A percentile compares a stretch with the other conserved stretches of the same genome.
phyloP scores from a whole-genome alignment of 148 eudicot species.

The Vaccinium darrowii region DNA sequence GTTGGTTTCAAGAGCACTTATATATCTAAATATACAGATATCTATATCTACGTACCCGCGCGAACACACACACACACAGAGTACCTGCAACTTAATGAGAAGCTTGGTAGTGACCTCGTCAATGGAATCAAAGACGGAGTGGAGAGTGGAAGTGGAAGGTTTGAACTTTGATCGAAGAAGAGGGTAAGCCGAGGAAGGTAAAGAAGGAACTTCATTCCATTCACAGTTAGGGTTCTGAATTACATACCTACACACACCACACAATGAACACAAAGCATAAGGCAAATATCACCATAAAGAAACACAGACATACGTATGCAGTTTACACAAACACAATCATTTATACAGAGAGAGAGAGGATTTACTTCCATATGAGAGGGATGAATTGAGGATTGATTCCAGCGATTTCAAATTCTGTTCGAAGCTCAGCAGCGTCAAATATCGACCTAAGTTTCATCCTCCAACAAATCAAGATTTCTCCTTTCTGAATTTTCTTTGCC shows the following conservation, averaged over 20 bases:
- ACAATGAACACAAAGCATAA: not conserved
- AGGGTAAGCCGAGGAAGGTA: slow-evolving; percentile 75
- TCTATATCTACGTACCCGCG: too few species aligned
- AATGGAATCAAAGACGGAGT: slow-evolving; percentile 55
- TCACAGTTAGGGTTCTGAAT: slow-evolving; percentile 66
- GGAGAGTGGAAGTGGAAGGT: slow-evolving; percentile 54
- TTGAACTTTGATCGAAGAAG: slow-evolving; percentile 66
- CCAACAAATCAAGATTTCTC: not conserved
- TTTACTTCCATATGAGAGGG: slow-evolving; percentile 84
- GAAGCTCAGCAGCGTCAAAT: slow-evolving; percentile 57
- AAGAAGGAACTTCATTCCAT: slow-evolving; percentile 76
- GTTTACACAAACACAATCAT: too few species aligned
- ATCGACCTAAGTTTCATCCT: slow-evolving; percentile 57
- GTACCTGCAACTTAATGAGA: slow-evolving; percentile 78
- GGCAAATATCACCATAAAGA: not conserved
- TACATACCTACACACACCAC: slow-evolving; percentile 41
- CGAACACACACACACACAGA: too few species aligned
- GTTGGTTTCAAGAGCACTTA: not conserved
- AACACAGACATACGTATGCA: too few species aligned
- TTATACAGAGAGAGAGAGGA: not conserved
- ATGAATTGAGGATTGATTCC: slow-evolving; percentile 74
- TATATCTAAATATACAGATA: too few species aligned
- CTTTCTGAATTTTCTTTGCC: not conserved
- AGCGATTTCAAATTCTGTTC: slow-evolving; percentile 57
- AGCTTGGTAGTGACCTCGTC: slow-evolving; percentile 89